Base-by-base conservation (phyloP, 1,284 basidiomycete genomes). In the Pseudozyma flocculosa region DNA sequence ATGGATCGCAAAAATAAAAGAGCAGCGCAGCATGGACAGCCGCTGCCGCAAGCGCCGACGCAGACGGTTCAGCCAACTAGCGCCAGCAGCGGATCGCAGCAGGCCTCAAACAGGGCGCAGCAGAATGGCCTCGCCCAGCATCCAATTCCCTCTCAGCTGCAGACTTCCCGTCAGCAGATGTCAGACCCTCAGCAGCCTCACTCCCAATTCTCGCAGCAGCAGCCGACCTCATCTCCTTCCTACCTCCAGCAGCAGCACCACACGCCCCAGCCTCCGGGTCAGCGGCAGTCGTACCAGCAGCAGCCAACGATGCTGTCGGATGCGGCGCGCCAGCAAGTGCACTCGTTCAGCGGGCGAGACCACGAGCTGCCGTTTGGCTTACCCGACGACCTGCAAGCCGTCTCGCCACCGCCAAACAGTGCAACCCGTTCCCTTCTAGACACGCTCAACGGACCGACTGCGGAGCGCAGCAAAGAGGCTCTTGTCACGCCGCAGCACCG, bases 1-100 rank as follows among this genome's bases (percentile, higher is more conserved):
- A 95, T 96, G 90, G 94, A 98, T 78, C 83, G 93, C 65, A 94
- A 95, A 83, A 97, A 98, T 81, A 97, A 97, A 83, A 92, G 94
- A 74, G 89, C 90, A 11, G 91, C 92, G 1, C 93, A 96, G 74
- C 82, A 75, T n/a, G 67, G 66, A 15, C 64, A 60, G 45, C 61
- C 65, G 1, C 42, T 64, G n/a, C 65, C 65, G 14, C 61, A 60
- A 45, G 42, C 36, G 32, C 32, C 53, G 3, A 22, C 17, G 4
- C 23, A 45, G 43, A 11, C 26, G 19, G 24, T 39, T 18, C 46
- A 48, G 22, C 40, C 37, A 3, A 30, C 46, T 18, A 13, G 29
- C 8, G 32, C 32, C 26, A 11, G 26, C 26, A 11, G 26, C 26
- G 26, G 26, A 7, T 29, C 26, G 5, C 26, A 51, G 45, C 53